Evolutionary conservation across 371 early-diverging fungal species (phyloP), one percentile per base, ranked within the genome.

Genomic region (Sporodiniella umbellata): DNA sequence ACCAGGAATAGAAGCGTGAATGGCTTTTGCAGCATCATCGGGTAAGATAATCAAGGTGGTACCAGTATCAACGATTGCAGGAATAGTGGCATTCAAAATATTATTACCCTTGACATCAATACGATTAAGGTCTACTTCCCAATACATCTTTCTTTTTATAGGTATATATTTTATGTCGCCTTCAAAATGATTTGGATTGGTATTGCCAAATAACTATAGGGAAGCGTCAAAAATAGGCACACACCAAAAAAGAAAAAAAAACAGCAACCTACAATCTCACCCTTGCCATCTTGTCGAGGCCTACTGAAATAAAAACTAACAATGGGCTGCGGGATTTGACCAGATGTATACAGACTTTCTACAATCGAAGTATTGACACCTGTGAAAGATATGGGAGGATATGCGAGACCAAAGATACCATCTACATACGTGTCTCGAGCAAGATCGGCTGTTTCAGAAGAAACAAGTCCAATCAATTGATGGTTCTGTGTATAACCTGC

Each of bases 331-430:
- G 51, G 39, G 17, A 74, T 68, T 1, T 28, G 8, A 0, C 66
- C 66, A 15, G 37, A 15, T 2, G 37, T 31, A 23, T 58, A 37
- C 58, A 74, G 56, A n/a, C 56, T 43, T 42, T 66, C 42, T 0
- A 68, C 60, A 14, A 64, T 51, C 0, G 75, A 66, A 21, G 30
- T 19, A 23, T 61, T 63, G 3, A 56, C 26, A 3, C 66, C 68
- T 0, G 68, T 74, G 21, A 53, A 53, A 14, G 78, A 66, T 8
- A 78, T 45, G 0, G 66, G 44, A 2, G 78, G 71, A 11, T 77
- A 81, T 0, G 63, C 75, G 3, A 81, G 56, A 12, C 81, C 81
- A 73, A 81, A 81, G 42, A 79, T 76, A 28, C 81, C 81, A 48
- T 81, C 81, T 25, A 81, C 51, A 19, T 58, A 62, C 15, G 52